phyloP scores from a whole-genome alignment of 495 filamentous ascomycete genomes.

The Penicillium crystallinum region DNA sequence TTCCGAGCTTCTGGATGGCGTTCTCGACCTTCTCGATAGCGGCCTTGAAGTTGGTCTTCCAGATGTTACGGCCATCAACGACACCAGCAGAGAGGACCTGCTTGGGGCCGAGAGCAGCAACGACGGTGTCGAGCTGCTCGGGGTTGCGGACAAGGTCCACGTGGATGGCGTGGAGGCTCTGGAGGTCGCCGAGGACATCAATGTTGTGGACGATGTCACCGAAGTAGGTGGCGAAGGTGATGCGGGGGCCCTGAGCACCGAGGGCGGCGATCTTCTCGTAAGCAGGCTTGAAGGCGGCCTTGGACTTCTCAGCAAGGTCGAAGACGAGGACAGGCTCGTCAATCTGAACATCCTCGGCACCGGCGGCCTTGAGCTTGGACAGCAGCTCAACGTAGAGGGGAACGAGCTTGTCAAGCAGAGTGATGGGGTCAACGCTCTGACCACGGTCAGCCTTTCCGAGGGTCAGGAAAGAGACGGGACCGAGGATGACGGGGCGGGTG shows the following conservation, averaged over 20 bases:
- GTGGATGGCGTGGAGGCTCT: constrained; percentile 76
- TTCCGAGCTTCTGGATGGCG: constrained; percentile 87
- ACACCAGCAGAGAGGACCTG: constrained; percentile 91
- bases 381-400: constrained; percentile 91
- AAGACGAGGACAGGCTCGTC: constrained; percentile 96
- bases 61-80: constrained; percentile 98
- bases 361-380: constrained; percentile 84
- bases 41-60: constrained; percentile 96
- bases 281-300: constrained; percentile 95
- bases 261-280: constrained; percentile 81
- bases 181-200: constrained; percentile 66
- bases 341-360: constrained; percentile 91
- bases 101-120: constrained; percentile 69
- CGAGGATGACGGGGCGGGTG: constrained; percentile 91
- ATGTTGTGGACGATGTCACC: constrained; percentile 99
- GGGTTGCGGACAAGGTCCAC: constrained; percentile 95
- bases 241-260: constrained; percentile 70
- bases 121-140: constrained; percentile 83
- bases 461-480: constrained; percentile 92
- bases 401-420: constrained; percentile 82
- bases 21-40: constrained; percentile 84
- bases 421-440: constrained; percentile 85
- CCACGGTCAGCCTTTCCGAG: constrained; percentile 96
- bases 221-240: constrained; percentile 93
- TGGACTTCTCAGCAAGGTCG: constrained; percentile 78